Evolutionary conservation across 2,329 filamentous ascomycete genomes (phyloP).

Genomic region (Fusarium buxicola): DNA sequence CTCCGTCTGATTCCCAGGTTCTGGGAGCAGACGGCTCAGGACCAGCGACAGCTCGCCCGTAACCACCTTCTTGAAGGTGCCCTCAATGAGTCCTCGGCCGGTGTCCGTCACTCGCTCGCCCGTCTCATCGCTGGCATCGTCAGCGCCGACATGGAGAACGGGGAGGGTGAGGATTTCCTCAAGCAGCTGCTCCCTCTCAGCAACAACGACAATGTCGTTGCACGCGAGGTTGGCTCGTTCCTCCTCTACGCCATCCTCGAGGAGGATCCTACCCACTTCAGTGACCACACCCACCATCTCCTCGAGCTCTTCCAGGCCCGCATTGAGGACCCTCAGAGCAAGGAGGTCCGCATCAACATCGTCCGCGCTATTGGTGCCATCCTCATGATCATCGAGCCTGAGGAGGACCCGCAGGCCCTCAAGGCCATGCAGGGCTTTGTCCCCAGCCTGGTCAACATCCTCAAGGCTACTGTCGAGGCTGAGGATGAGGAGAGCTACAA

Average conservation of each 20-base stretch:
- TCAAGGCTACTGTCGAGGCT: constrained; percentile 84
- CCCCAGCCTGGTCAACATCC: constrained; percentile 87
- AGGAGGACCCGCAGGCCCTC: constrained; percentile 82
- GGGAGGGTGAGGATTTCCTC: constrained; percentile 86
- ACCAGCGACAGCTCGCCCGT: constrained; percentile 84
- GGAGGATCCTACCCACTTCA: constrained; percentile 85
- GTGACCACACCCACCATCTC: constrained; percentile 81
- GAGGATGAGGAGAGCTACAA: constrained; percentile 89
- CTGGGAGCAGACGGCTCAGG: constrained; percentile 79
- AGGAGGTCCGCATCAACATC: constrained; percentile 94
- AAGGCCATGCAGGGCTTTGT: constrained; percentile 82
- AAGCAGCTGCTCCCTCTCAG: constrained; percentile 83
- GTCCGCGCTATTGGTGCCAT: constrained; percentile 90
- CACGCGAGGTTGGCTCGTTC: constrained; percentile 92
- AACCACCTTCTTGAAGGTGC: constrained; percentile 86
- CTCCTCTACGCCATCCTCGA: constrained; percentile 94
- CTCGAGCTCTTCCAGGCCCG: constrained; percentile 87
- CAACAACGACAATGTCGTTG: constrained; percentile 77
- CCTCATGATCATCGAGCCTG: constrained; percentile 86
- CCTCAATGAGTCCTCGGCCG: constrained; percentile 79
- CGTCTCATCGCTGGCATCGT: constrained; percentile 90
- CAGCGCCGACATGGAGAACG: constrained; percentile 77
- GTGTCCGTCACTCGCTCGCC: constrained; percentile 86
- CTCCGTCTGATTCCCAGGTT: constrained; percentile 85
- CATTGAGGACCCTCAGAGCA: constrained; percentile 89